Base-by-base conservation (phyloP, 2,329 filamentous ascomycete species). In the Stachybotrys elegans region DNA sequence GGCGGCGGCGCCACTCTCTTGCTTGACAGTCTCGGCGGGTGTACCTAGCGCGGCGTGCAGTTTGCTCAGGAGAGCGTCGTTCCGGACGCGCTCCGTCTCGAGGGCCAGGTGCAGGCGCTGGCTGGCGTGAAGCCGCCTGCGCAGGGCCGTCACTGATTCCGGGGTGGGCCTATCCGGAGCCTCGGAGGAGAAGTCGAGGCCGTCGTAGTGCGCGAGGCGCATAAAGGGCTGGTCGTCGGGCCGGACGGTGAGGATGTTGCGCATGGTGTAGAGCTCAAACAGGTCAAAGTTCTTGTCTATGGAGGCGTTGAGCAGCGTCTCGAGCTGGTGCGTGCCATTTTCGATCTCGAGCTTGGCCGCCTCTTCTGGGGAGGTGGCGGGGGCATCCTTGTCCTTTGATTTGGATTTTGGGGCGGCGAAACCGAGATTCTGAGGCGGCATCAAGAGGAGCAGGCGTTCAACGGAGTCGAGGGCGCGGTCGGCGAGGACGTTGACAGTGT, bases 401-500 rank as follows among this genome's bases (percentile, higher is more conserved):
- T 53, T 68, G 69, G 50, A 49, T 51, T 68, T 52, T 60, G 73
- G 56, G 51, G 71, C 58, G 57, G 76, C 75, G 70, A 96, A 97
- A n/a, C 93, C 93, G 25, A 98, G 79, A 13, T 81, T 76, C 21
- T 83, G 74, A 0, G 91, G 86, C 2, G 86, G 80, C 3, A 86
- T 84, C 41, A 78, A 77, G 40, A 88, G 73, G 17, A 98, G 81
- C 2, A 88, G 88, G 44, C 82, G 80, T 66, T 97, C 93, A 52
- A 97, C 83, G 48, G 86, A 88, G 57, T 88, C 88, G 57, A 95
- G 83, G 43, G 89, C 91, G 63, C 86, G 86, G 67, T 95, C 93
- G 58, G 93, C 86, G 57, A 96, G 80, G 58, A 92, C 88, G 71
- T 97, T 98, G 65, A 96, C 83, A 44, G 86, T 87, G 73, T 97